Evolutionary conservation across 2,329 filamentous ascomycete species (phyloP).

Genomic region (Botryotinia globosa): DNA sequence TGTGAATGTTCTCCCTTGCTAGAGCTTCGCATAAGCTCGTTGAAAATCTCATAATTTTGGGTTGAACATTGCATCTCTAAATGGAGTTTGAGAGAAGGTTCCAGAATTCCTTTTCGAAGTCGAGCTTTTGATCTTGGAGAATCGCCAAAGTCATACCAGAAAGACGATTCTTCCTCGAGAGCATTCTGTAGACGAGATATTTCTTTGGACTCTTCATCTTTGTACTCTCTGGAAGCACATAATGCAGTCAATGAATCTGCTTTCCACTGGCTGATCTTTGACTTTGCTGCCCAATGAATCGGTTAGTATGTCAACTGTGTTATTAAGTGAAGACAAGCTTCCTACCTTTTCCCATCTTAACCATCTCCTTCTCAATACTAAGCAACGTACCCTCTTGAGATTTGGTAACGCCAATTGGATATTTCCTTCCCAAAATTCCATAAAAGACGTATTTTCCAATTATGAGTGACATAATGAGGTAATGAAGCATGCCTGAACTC

Average conservation of each 20-base stretch:
- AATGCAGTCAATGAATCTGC: neutral
- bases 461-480: neutral
- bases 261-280: constrained; percentile 3
- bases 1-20: neutral
- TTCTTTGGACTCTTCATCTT: neutral
- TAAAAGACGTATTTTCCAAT: constrained; percentile 3
- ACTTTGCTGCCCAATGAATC: neutral
- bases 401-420: neutral
- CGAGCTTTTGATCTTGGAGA: neutral
- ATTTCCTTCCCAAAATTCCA: neutral
- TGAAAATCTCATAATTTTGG: neutral
- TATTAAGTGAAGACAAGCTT: neutral
- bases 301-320: neutral
- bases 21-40: neutral
- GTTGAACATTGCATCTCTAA: constrained; percentile 9
- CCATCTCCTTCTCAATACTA: neutral
- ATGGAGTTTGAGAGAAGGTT: neutral
- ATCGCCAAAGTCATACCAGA: neutral
- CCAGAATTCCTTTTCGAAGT: neutral
- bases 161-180: neutral
- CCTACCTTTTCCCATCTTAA: constrained; percentile 6
- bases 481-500: neutral
- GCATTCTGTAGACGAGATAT: neutral
- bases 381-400: neutral
- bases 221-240: neutral